phyloP scores from a whole-genome alignment of 2,329 filamentous ascomycete species.

The Nothophaeocryptopus gaeumannii region DNA sequence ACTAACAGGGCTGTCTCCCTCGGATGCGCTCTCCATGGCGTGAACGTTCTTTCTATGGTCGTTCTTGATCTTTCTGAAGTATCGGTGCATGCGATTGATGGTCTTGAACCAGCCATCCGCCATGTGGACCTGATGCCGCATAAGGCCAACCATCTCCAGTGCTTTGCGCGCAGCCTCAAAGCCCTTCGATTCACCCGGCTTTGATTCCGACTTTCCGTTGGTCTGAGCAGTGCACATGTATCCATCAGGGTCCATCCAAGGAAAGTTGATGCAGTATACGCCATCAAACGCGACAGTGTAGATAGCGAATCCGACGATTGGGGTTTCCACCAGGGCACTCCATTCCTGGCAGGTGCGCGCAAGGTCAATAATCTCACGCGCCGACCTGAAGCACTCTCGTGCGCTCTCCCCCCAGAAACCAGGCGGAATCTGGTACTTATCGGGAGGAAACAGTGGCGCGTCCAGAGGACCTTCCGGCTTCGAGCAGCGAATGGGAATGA shows the following conservation, averaged over 20 bases:
- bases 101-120: constrained; percentile 56
- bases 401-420: constrained; percentile 64
- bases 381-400: constrained; percentile 60
- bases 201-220: constrained; percentile 10
- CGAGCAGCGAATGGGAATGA: constrained; percentile 55
- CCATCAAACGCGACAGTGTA: constrained; percentile 65
- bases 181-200: constrained; percentile 30
- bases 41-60: constrained; percentile 44
- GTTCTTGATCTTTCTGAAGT: constrained; percentile 52
- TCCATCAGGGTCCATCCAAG: constrained; percentile 61
- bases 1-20: constrained; percentile 30
- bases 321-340: constrained; percentile 64
- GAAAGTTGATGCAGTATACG: constrained; percentile 65
- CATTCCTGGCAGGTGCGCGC: constrained; percentile 60
- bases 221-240: constrained; percentile 46
- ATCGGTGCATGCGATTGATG: constrained; percentile 53
- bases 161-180: constrained; percentile 50
- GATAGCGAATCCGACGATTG: constrained; percentile 64
- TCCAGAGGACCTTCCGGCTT: constrained; percentile 60
- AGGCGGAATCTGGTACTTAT: constrained; percentile 46
- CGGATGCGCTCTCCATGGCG: constrained; percentile 31
- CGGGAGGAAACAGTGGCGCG: constrained; percentile 52
- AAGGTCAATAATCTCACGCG: constrained; percentile 62
- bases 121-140: constrained; percentile 56
- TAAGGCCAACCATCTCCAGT: constrained; percentile 51